Evolutionary conservation across 176 grass and related monocot genomes (phyloP), one percentile per base, ranked within the genome.

Genomic region (Oryza longistaminata): DNA sequence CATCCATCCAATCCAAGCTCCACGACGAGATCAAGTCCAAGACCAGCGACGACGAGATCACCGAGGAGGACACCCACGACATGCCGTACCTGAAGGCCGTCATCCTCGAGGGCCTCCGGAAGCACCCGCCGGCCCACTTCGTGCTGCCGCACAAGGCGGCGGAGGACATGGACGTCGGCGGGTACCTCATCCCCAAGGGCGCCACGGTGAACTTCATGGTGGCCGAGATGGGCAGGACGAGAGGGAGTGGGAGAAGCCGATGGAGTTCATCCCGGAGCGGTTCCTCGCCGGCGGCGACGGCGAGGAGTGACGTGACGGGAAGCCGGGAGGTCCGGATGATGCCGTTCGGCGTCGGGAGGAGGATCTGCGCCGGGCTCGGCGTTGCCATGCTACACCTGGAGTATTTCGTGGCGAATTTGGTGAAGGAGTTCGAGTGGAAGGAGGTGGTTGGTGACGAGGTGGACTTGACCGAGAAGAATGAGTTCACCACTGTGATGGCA

Each of bases 1-100:
- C 67, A 6, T 6, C 64, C 7, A 70, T 88, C 11, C 90, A 95
- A 12, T 25, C 75, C 1, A 92, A 82, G 44, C 88, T 95, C 19
- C 52, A 83, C 50, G 8, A 26, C 11, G 93, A 95, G 75, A 83
- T 95, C 67, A 78, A 31, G 1, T 9, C 12, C 15, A 40, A 0
- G 49, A 52, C 1, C 1, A 17, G 49, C 15, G 15, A 52, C 15
- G 49, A 52, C 0, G 92, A 89, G 76, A 52, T 92, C 19, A 43
- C 34, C 5, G 90, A 94, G 60, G 90, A 90, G 31, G 85, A 88
- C 22, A 26, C 88, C 1, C 85, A 92, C 14, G 62, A 68, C 34
- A 92, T 94, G 87, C 85, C 90, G 8, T 94, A 94, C 39, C 84
- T 92, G 4, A 94, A 90, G 40, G 90, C 90, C 44, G 87, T 92